These are phyloP conservation scores for Nidularia pulvinata DNA, from an alignment of 768 basidiomycete species.

Conservation along the genomic window DNA sequence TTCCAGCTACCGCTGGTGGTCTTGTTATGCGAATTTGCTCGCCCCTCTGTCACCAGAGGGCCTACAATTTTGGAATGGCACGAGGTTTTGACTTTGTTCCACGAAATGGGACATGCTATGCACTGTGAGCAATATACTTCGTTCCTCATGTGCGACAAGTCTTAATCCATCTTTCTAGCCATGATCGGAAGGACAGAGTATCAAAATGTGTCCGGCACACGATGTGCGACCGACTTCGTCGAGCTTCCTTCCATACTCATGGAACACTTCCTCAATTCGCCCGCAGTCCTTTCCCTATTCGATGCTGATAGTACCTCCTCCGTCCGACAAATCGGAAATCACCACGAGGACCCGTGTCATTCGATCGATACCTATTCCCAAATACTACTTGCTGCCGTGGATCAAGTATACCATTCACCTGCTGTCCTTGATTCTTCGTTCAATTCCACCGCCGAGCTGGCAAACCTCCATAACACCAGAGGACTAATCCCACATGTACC, in stretches of 20 bases:
- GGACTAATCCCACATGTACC: conserved; percentile 84
- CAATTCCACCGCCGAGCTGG: conserved; percentile 71
- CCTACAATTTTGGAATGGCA: conserved; percentile 86
- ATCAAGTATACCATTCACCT: conserved; percentile 89
- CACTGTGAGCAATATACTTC: conserved; percentile 72
- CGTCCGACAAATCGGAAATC: conserved; percentile 52
- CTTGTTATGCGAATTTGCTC: conserved; percentile 83
- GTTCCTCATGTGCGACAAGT: neutral
- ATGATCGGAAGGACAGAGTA: conserved; percentile 99
- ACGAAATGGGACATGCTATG: conserved; percentile 99
- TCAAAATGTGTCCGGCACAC: conserved; percentile 97
- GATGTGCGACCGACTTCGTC: conserved; percentile 98
- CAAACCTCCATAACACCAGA: conserved; percentile 59
- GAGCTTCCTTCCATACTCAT: conserved; percentile 98
- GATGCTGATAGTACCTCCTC: conserved; percentile 47
- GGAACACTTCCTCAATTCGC: conserved; percentile 95
- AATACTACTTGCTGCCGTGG: conserved; percentile 85
- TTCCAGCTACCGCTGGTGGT: conserved; percentile 94
- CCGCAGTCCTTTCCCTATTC: conserved; percentile 81
- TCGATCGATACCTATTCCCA: conserved; percentile 91
- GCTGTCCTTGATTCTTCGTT: conserved; percentile 53
- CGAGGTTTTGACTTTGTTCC: conserved; percentile 93
- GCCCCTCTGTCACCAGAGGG: conserved; percentile 56
- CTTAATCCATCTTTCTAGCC: conserved; percentile 44
- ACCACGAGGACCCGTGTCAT: conserved; percentile 75